These are phyloP conservation scores for Leptomonas pyrrhocoris DNA, from an alignment of 208 protist species.

Conservation along the genomic window DNA sequence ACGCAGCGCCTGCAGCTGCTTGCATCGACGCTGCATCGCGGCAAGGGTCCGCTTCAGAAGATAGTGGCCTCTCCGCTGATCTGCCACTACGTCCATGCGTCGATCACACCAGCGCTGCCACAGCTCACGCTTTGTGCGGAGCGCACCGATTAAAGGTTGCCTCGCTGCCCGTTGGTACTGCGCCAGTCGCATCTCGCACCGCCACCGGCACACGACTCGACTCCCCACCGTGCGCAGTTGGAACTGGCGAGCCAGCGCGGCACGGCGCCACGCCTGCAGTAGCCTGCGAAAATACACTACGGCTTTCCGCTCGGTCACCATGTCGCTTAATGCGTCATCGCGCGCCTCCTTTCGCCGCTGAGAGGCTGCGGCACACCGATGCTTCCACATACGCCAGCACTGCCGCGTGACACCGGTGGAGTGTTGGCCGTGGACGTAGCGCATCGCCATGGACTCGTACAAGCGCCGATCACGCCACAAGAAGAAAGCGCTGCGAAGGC, in stretches of 20 bases:
- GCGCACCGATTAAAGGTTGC: slow-evolving; percentile 13
- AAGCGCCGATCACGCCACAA: slow-evolving; percentile 48
- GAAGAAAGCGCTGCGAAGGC: slow-evolving; percentile 13
- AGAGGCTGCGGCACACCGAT: neutral
- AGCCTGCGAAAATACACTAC: slow-evolving; percentile 18
- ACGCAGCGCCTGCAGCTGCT: neutral
- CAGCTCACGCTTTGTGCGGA: slow-evolving; percentile 2
- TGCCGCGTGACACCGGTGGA: slow-evolving; percentile 3
- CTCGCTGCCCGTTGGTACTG: slow-evolving; percentile 9
- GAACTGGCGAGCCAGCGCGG: slow-evolving; percentile 20
- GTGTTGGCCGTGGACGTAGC: slow-evolving; percentile 21
- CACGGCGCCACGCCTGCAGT: slow-evolving; percentile 24
- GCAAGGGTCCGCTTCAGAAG: neutral
- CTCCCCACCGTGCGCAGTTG: slow-evolving; percentile 14
- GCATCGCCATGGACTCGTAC: slow-evolving; percentile 33
- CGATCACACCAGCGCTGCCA: slow-evolving; percentile 25
- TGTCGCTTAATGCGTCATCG: slow-evolving; percentile 30
- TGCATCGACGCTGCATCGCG: slow-evolving; percentile 4
- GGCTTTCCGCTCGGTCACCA: slow-evolving; percentile 31
- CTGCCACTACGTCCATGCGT: slow-evolving; percentile 4
- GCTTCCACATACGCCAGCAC: slow-evolving; percentile 37
- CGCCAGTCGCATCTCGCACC: neutral
- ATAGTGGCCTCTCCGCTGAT: neutral
- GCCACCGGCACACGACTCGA: slow-evolving; percentile 22
- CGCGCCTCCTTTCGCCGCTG: slow-evolving; percentile 12